Conservation (phyloP, 2,329 filamentous ascomycete species). For the Alternaria brassicae region DNA sequence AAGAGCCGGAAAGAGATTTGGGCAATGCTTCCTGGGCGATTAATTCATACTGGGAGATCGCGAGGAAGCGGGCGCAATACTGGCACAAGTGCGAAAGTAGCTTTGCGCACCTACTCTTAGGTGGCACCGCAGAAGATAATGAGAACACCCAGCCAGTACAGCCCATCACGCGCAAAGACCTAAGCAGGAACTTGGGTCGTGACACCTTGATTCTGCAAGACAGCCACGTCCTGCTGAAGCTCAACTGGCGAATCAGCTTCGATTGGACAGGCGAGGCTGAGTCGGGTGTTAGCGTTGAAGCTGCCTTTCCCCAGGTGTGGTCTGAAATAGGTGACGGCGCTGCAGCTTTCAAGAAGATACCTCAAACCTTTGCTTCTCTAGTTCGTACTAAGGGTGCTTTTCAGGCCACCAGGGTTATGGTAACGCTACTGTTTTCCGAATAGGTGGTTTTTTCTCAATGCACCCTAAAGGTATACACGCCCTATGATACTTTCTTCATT, state of each 20-base stretch:
- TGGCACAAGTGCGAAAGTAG: constrained; percentile 65
- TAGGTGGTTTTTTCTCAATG: background rate
- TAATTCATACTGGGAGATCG: constrained; percentile 70
- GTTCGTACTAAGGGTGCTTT: constrained; percentile 63
- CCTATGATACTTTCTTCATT: background rate
- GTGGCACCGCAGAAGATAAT: constrained; percentile 18
- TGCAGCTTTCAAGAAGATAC: constrained; percentile 63
- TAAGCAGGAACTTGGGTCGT: constrained; percentile 57
- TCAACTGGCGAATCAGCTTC: constrained; percentile 70
- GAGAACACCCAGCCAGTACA: constrained; percentile 32
- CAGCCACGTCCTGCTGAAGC: constrained; percentile 55
- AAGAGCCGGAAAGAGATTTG: constrained; percentile 59
- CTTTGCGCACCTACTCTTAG: constrained; percentile 48
- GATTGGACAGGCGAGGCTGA: constrained; percentile 77
- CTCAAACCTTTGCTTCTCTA: constrained; percentile 66
- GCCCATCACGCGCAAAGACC: constrained; percentile 51
- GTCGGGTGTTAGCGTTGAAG: constrained; percentile 62
- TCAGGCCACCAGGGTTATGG: constrained; percentile 65
- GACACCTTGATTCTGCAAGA: constrained; percentile 41
- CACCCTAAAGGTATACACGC: background rate
- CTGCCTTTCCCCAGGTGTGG: constrained; percentile 69
- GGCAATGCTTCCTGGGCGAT: constrained; percentile 71
- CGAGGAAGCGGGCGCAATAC: constrained; percentile 66
- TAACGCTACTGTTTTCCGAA: constrained; percentile 61
- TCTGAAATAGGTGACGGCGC: constrained; percentile 63